Percentiles rank a stretch among this genome's conserved stretches.
Conservation (phyloP, 768 basidiomycete species). For the Xerocomellus intermedius region DNA sequence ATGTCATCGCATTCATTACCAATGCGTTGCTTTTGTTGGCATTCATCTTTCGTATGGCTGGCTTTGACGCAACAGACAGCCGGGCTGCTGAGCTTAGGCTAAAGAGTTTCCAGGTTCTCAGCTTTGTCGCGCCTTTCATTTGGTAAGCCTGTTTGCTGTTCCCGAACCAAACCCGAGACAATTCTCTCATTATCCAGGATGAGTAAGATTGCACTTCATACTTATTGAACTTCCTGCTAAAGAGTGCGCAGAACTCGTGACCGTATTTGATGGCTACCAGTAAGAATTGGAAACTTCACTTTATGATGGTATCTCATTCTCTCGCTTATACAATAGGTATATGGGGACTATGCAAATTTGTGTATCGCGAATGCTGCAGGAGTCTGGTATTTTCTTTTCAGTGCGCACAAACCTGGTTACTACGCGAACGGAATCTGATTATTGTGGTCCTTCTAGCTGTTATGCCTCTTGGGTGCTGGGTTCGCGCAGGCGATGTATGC, state of each 20-base stretch:
- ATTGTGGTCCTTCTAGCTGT: constrained; percentile 45
- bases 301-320: neutral
- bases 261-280: constrained; percentile 81
- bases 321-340: constrained; percentile 45
- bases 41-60: constrained; percentile 67
- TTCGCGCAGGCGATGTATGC: constrained; percentile 89
- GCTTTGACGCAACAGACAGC: constrained; percentile 41
- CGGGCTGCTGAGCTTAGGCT: constrained; percentile 43
- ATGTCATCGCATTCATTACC: constrained; percentile 64
- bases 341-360: constrained; percentile 95
- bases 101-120: constrained; percentile 83
- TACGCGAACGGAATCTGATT: neutral
- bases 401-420: constrained; percentile 39
- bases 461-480: constrained; percentile 79
- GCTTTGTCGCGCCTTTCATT: constrained; percentile 84
- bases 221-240: neutral
- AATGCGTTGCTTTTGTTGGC: constrained; percentile 71
- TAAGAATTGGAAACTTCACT: constrained; percentile 29
- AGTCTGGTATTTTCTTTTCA: constrained; percentile 90
- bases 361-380: constrained; percentile 87
- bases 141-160: constrained; percentile 52
- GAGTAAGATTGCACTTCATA: constrained; percentile 50
- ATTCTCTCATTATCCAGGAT: constrained; percentile 50
- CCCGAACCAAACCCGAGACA: neutral
- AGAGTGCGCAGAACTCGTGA: constrained; percentile 58